Conservation (phyloP, 495 filamentous ascomycete species). For the Lasiosphaeria hispida region DNA sequence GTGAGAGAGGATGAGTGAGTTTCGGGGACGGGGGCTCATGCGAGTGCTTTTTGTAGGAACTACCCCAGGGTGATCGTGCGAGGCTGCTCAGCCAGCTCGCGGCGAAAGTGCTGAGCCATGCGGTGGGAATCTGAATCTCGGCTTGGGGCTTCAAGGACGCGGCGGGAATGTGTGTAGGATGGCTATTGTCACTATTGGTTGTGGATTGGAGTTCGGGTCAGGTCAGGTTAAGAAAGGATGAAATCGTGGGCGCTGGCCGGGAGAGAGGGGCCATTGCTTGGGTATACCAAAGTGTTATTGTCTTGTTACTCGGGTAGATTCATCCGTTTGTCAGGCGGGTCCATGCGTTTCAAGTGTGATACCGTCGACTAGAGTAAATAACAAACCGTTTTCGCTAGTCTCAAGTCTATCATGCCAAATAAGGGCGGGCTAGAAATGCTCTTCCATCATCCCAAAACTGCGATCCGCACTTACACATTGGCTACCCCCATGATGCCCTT, state of each 20-base stretch:
- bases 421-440: too few species aligned
- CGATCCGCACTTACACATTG: not conserved
- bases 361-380: too few species aligned
- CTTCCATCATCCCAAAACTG: not conserved
- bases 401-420: too few species aligned
- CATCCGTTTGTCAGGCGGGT: too few species aligned
- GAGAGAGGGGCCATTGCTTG: too few species aligned
- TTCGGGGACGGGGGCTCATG: conserved; percentile 8
- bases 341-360: too few species aligned
- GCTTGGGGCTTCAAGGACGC: not conserved
- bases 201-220: conserved; percentile 10
- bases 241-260: not conserved
- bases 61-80: conserved; percentile 77
- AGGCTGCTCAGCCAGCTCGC: conserved; percentile 73
- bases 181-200: not conserved
- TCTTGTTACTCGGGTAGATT: too few species aligned
- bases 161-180: not conserved
- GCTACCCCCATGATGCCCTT: not conserved
- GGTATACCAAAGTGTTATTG: too few species aligned
- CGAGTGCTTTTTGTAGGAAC: conserved; percentile 42
- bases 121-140: conserved; percentile 39
- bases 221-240: not conserved
- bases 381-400: too few species aligned
- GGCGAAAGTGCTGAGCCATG: conserved; percentile 66
- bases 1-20: not conserved